phyloP scores from a whole-genome alignment of 129 eudicot genomes.

The Deinandra increscens region DNA sequence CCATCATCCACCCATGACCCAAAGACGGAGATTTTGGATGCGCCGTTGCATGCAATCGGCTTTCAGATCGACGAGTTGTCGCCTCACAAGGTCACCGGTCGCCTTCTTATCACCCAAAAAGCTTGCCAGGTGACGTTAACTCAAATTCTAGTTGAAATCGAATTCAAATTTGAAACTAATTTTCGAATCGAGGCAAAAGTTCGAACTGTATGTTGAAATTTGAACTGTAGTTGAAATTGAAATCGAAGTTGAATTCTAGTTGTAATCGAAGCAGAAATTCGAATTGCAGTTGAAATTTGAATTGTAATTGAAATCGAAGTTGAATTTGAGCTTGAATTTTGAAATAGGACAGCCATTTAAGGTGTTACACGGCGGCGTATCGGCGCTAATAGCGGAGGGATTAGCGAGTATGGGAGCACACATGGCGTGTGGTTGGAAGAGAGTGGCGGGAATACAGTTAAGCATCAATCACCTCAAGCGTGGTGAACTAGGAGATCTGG shows the following conservation, averaged over 20 bases:
- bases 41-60: slow-evolving; percentile 63
- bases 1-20: slow-evolving; percentile 20
- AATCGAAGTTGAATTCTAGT: too few species aligned
- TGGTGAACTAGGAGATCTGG: slow-evolving; percentile 71
- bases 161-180: neutral
- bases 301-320: neutral
- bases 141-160: neutral
- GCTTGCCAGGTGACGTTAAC: slow-evolving; percentile 55
- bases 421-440: slow-evolving; percentile 66
- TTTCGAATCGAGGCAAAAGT: too few species aligned
- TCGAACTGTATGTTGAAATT: too few species aligned
- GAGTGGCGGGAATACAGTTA: slow-evolving; percentile 82
- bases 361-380: slow-evolving; percentile 92
- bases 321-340: neutral
- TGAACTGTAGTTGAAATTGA: too few species aligned
- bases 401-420: slow-evolving; percentile 89
- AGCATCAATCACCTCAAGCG: slow-evolving; percentile 73
- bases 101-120: slow-evolving; percentile 54
- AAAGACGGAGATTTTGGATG: slow-evolving; percentile 57
- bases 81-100: slow-evolving; percentile 63
- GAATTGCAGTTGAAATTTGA: neutral
- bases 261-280: too few species aligned
- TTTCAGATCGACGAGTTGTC: slow-evolving; percentile 59
- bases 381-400: slow-evolving; percentile 82
- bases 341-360: slow-evolving; percentile 57